Base-by-base conservation (phyloP, 2,329 filamentous ascomycete genomes). In the Pseudogymnoascus sp. region DNA sequence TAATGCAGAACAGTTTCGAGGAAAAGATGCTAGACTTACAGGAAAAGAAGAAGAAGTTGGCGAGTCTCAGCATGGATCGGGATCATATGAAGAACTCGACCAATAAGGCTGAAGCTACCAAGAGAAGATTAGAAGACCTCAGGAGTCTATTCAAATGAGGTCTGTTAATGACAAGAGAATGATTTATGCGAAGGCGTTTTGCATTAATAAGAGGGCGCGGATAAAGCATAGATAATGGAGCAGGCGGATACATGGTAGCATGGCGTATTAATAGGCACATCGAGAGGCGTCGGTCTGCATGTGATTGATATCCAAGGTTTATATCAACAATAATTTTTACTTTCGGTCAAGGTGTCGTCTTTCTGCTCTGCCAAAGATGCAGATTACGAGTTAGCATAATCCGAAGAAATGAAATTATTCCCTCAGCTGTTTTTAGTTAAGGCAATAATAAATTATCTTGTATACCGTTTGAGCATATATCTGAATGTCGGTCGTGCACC, bases 1-100 rank as follows among this genome's bases (percentile, higher is more conserved):
- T 97, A 67, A 97, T 97, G 90, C 79, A 82, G 21, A 79, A 84
- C 62, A 96, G 90, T 69, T 95, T 99, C 62, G 94, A 99, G 72
- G 90, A 95, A 75, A 92, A 91, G 76, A 96, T 99, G 82, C 76
- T 95, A 2, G 81, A 88, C 67, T 76, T 99, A 63, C 92, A 96
- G 72, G 84, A 89, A 61, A 95, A 94, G 81, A 99, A 99, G 80
- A 89, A 88, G 75, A 87, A 90, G 72, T 76, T 99, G 58, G 94
- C 94, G 0, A 90, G 89, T 69, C 77, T 97, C 65, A 92, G 89
- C 70, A 86, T 95, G 86, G 88, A 89, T 64, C 79, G 82, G 26
- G 65, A 70, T 18, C 30, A 57, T 15, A 63, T 71, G 37, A 35
- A 57, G 52, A 38, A 38, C 19, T 52, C 45, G 23, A 57, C 34